Percentiles rank a stretch among this genome's conserved stretches.
phyloP scores from a whole-genome alignment of 306 rosid species.

The Erythrophleum fordii region DNA sequence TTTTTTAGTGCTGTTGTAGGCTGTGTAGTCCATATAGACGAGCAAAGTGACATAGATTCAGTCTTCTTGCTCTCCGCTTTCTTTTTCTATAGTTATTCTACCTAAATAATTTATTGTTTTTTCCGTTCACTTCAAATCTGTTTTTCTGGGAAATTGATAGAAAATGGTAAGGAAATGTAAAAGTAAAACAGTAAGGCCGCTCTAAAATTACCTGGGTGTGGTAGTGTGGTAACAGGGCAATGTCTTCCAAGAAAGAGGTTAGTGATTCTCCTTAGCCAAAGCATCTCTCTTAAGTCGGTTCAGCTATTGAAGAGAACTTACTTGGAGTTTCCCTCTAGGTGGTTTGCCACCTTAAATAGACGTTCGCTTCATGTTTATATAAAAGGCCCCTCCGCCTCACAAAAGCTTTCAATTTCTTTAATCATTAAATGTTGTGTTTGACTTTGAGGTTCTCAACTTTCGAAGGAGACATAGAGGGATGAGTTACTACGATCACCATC shows the following conservation, averaged over 20 bases:
- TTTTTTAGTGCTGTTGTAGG: background rate
- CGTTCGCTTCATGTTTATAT: background rate
- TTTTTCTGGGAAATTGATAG: background rate
- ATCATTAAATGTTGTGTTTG: background rate
- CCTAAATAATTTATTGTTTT: background rate
- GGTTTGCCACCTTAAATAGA: background rate
- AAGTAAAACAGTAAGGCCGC: background rate
- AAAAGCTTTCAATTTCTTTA: background rate
- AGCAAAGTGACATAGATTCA: too few species aligned
- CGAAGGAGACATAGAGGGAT: background rate
- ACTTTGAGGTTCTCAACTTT: background rate
- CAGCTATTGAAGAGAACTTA: background rate
- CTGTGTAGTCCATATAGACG: too few species aligned
- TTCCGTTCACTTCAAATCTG: background rate
- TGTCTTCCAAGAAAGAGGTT: too few species aligned
- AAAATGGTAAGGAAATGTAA: background rate
- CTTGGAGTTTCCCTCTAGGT: background rate
- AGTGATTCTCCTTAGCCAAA: too few species aligned
- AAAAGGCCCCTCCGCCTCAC: background rate
- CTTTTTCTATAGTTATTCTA: background rate
- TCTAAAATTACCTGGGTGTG: background rate
- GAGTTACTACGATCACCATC: slow-evolving; percentile 55
- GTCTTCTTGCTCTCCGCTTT: too few species aligned
- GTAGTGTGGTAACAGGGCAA: background rate
- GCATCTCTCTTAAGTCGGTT: background rate